A percentile compares a stretch with the other conserved stretches of the same genome.
These are phyloP conservation scores for Neohortaea acidophila DNA, from an alignment of 495 filamentous ascomycete species.

Conservation along the genomic window DNA sequence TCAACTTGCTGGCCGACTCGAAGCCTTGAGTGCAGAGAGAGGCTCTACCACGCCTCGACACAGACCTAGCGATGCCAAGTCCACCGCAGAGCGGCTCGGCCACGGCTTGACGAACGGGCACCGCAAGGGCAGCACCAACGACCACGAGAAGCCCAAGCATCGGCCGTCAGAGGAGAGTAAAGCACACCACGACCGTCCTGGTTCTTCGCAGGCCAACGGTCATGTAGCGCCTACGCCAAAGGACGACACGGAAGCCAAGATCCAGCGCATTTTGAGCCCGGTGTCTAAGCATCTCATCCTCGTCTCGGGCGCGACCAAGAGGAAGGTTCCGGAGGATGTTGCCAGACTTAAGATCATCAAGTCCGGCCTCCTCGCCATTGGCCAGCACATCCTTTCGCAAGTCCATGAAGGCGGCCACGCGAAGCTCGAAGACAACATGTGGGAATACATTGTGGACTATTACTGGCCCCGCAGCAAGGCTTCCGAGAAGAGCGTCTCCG, in stretches of 20 bases:
- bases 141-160: constrained; percentile 21
- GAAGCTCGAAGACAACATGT: constrained; percentile 19
- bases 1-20: constrained; percentile 6
- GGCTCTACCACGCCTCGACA: too few species aligned
- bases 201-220: constrained; percentile 12
- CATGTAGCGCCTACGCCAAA: constrained; percentile 8
- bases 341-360: constrained; percentile 42
- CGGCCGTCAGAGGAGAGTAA: constrained; percentile 23
- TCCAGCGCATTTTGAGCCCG: constrained; percentile 44
- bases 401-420: constrained; percentile 23
- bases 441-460: constrained; percentile 22
- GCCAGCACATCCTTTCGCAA: constrained; percentile 34
- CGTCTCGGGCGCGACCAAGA: constrained; percentile 46
- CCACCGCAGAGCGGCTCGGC: constrained; percentile 30
- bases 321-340: constrained; percentile 43
- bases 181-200: constrained; percentile 12
- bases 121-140: constrained; percentile 23
- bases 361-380: constrained; percentile 33
- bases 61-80: constrained; percentile 6
- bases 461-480: constrained; percentile 27
- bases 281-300: constrained; percentile 42
- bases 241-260: constrained; percentile 33
- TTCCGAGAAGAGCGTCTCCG: constrained; percentile 17
- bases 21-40: too few species aligned
- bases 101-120: constrained; percentile 39